phyloP scores from a whole-genome alignment of 352 stramenopile species.

The Globisporangium lucens region DNA sequence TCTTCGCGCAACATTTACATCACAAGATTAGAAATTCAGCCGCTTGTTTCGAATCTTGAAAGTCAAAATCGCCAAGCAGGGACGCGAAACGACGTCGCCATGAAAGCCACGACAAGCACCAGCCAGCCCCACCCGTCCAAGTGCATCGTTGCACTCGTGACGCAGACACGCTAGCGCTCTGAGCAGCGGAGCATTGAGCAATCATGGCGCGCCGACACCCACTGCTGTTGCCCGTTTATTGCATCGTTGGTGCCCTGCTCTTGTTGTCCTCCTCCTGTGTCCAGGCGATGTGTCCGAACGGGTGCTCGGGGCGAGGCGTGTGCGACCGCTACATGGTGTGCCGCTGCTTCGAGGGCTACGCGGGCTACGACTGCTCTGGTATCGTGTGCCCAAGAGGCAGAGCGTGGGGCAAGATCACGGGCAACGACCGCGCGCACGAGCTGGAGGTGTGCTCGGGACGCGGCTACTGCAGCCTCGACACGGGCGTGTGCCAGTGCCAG shows the following conservation, averaged over 20 bases:
- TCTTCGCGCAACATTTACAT: background rate
- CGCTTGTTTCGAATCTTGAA: background rate
- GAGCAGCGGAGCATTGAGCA: background rate
- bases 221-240: background rate
- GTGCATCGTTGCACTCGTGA: background rate
- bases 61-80: background rate
- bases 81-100: constrained; percentile 1
- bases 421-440: constrained; percentile 42
- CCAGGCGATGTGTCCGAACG: constrained; percentile 47
- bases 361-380: constrained; percentile 65
- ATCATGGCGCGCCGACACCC: background rate
- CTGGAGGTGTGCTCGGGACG: constrained; percentile 51
- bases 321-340: constrained; percentile 62
- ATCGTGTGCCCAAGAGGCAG: constrained; percentile 43
- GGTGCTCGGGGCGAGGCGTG: constrained; percentile 50
- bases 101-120: background rate
- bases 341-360: constrained; percentile 48
- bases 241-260: background rate
- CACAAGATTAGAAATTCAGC: background rate
- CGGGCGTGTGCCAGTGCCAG: constrained; percentile 80
- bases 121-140: background rate
- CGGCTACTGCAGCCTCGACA: constrained; percentile 65
- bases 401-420: constrained; percentile 51
- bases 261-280: background rate
- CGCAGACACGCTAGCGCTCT: background rate